Evolutionary conservation across 2,329 filamentous ascomycete genomes (phyloP).

Genomic region (Talaromyces sp.): DNA sequence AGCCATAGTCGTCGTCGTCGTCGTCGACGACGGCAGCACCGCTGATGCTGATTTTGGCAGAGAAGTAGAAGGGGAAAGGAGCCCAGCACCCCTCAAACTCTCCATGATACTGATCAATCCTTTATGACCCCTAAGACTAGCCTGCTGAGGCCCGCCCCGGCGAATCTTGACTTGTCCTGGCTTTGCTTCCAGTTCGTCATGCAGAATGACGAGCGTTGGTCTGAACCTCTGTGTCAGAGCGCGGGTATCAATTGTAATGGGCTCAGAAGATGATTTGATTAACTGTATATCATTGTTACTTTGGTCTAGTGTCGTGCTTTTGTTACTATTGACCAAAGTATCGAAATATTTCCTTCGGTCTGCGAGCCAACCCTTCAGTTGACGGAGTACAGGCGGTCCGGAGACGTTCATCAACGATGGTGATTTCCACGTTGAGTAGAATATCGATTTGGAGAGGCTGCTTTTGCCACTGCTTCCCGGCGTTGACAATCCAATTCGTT

Average conservation of each 20-base stretch:
- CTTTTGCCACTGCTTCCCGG: slow-evolving; percentile 48
- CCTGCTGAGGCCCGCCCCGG: slow-evolving; percentile 51
- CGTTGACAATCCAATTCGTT: slow-evolving; percentile 45
- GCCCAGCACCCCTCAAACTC: slow-evolving; percentile 46
- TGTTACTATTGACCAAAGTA: slow-evolving; percentile 8
- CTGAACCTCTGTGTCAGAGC: slow-evolving; percentile 19
- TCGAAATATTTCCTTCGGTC: slow-evolving; percentile 17
- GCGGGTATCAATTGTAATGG: slow-evolving; percentile 18
- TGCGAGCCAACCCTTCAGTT: slow-evolving; percentile 53
- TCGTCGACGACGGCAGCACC: slow-evolving; percentile 21
- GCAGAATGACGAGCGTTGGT: slow-evolving; percentile 67
- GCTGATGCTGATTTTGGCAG: slow-evolving; percentile 26
- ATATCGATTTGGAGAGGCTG: slow-evolving; percentile 38
- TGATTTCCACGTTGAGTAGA: slow-evolving; percentile 59
- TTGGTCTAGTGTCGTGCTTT: not conserved
- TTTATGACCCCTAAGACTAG: slow-evolving; percentile 68
- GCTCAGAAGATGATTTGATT: not conserved
- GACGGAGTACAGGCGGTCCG: slow-evolving; percentile 64
- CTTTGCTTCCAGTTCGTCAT: slow-evolving; percentile 79
- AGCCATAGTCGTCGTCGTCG: slow-evolving; percentile 31
- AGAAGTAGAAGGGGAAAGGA: slow-evolving; percentile 24
- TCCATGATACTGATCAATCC: slow-evolving; percentile 65
- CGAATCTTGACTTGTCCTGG: slow-evolving; percentile 65
- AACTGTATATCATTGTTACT: not conserved
- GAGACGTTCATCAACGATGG: slow-evolving; percentile 80